Conservation (phyloP, 78 protist species). For the Dictyostelium firmibasis region DNA sequence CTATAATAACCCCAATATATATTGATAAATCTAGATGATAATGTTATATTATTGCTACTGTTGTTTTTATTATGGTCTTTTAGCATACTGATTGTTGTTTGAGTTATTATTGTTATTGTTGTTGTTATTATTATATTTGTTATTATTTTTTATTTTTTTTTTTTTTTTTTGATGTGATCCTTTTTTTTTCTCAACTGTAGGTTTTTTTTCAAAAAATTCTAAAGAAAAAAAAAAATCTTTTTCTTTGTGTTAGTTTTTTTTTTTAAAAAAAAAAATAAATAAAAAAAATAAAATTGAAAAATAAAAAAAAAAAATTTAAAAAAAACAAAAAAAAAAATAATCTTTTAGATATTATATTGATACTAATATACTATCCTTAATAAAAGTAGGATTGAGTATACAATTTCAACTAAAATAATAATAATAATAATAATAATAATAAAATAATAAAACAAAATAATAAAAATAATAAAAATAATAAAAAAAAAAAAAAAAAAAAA, state of each 20-base stretch:
- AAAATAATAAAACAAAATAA: too few species aligned
- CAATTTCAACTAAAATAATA: too few species aligned
- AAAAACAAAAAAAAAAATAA: background rate
- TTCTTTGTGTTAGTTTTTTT: background rate
- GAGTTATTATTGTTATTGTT: background rate
- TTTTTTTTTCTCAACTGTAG: background rate
- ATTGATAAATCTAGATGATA: background rate
- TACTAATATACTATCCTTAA: background rate
- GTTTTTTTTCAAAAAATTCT: background rate
- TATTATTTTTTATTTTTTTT: background rate
- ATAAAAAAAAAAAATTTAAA: background rate
- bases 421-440: too few species aligned
- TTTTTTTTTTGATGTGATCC: background rate
- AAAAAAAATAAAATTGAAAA: background rate
- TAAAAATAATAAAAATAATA: too few species aligned
- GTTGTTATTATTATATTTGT: too few species aligned
- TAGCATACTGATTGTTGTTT: background rate
- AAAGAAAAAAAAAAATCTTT: too few species aligned
- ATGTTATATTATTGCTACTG: background rate
- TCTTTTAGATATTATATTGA: background rate
- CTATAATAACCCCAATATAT: constrained; percentile 4
- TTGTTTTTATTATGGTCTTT: background rate
- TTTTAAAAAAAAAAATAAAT: background rate
- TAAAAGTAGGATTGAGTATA: background rate
- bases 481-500: too few species aligned